Evolutionary conservation across 1,139 yeast genomes (phyloP).

Genomic region (Hyphopichia wangnamkhiaoensis): DNA sequence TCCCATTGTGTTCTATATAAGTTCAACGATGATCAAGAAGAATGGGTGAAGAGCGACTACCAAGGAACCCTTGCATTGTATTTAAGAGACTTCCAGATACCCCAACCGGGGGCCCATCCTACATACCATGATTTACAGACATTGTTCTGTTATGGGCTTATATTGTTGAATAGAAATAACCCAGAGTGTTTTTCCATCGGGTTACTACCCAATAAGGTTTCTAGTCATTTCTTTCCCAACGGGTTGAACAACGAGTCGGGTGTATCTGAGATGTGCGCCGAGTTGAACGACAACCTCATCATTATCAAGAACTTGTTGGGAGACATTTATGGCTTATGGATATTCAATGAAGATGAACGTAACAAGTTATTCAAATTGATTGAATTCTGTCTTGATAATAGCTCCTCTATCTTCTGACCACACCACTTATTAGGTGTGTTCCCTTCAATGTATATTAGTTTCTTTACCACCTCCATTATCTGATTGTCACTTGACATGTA

Average conservation of each 20-base stretch:
- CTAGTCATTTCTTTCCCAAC: conserved; percentile 41
- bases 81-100: conserved; percentile 53
- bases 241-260: conserved; percentile 41
- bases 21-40: conserved; percentile 60
- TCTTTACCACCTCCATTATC: not conserved
- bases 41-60: conserved; percentile 79
- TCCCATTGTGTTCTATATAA: conserved; percentile 83
- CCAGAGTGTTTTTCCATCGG: conserved; percentile 84
- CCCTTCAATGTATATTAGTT: too few relatives aligned
- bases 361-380: conserved; percentile 59
- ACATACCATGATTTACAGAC: conserved; percentile 44
- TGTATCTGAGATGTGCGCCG: conserved; percentile 64
- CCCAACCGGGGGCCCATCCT: conserved; percentile 23
- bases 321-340: conserved; percentile 87
- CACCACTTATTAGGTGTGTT: not conserved
- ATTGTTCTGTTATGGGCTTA: conserved; percentile 73
- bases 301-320: conserved; percentile 77
- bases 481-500: not conserved
- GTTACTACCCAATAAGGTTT: conserved; percentile 59
- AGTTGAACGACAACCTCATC: conserved; percentile 74
- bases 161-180: conserved; percentile 71
- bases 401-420: conserved; percentile 16
- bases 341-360: conserved; percentile 76
- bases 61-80: conserved; percentile 85
- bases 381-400: conserved; percentile 53